Evolutionary conservation across 2,329 filamentous ascomycete species (phyloP), one percentile per base, ranked within the genome.

Genomic region (Exophiala viscosa): DNA sequence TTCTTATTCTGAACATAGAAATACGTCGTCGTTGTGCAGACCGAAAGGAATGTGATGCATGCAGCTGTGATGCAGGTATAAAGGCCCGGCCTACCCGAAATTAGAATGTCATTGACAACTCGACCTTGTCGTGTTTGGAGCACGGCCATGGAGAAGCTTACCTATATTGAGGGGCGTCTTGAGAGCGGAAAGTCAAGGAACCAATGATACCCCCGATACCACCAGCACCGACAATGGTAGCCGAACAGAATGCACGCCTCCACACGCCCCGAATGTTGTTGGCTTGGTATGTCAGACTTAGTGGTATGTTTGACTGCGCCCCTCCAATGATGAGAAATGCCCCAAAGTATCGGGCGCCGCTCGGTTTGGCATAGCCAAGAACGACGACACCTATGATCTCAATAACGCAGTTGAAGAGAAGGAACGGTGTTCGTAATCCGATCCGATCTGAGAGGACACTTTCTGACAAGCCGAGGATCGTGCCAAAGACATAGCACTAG

Each of bases 231-330:
- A 59, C 58, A 28, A 59, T 40, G 5, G 49, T 58, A n/a, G 58
- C 54, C 15, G 54, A 57, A 35, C 57, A 59, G 33, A 59, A 85
- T 0, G 88, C 88, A 41, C 89, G 82, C 73, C 91, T 93, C 87
- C 88, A 93, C 71, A 92, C 88, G 0, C 88, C 89, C 45, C 87
- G 83, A 64, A 95, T 86, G 70, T 95, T 95, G 72, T 92, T 93
- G 40, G 88, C 87, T 72, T 92, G 88, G 71, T 88, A 92, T 0
- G 87, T 80, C 74, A 95, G 82, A 45, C 81, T 76, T 1, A 82
- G 76, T 0, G 90, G 89, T 5, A 92, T 76, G 66, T 92, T 93
- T 60, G 84, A 80, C 69, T 90, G 90, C 57, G 84, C 83, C 5
- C 86, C 88, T 0, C 86, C 86, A 0, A 86, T 85, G 14, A 83